Evolutionary conservation across 2,329 filamentous ascomycete genomes (phyloP).

Genomic region (Stagonosporopsis vannaccii): DNA sequence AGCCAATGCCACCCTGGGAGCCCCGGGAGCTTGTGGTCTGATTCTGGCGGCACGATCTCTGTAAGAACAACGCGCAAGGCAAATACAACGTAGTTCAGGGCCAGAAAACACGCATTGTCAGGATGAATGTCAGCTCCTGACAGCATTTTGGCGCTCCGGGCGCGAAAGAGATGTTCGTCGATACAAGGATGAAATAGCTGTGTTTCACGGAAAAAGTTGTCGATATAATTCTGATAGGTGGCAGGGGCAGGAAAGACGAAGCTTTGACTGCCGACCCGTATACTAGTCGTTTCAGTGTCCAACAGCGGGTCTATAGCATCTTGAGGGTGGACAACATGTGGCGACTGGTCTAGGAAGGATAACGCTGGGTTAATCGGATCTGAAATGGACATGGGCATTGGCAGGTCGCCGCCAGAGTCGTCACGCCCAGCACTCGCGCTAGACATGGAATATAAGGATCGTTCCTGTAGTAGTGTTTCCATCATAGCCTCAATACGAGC

Average conservation of each 20-base stretch:
- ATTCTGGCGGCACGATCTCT: conserved; percentile 1
- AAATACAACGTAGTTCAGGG: conserved; percentile 42
- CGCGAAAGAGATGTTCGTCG: conserved; percentile 39
- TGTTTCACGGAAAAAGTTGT: conserved; percentile 39
- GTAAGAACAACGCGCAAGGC: conserved; percentile 26
- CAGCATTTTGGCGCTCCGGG: conserved; percentile 33
- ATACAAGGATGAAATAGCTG: conserved; percentile 39
- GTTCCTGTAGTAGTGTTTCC: conserved; percentile 44
- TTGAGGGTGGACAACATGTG: background rate
- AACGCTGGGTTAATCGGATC: conserved; percentile 36
- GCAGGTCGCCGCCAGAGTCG: conserved; percentile 25
- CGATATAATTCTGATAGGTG: conserved; percentile 35
- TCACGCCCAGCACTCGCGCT: conserved; percentile 40
- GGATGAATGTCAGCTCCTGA: conserved; percentile 23
- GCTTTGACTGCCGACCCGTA: conserved; percentile 23
- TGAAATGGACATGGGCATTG: conserved; percentile 29
- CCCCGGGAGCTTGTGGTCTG: conserved; percentile 24
- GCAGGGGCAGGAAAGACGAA: conserved; percentile 31
- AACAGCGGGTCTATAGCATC: conserved; percentile 8
- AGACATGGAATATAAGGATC: conserved; percentile 32
- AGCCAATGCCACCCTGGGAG: conserved; percentile 42
- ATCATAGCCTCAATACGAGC: conserved; percentile 46
- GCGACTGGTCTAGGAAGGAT: conserved; percentile 24
- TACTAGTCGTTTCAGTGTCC: background rate
- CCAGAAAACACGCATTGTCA: conserved; percentile 35